Percentiles rank a stretch among this genome's conserved stretches.
Conservation (phyloP, 495 filamentous ascomycete species). For the Bathelium albidoporum region DNA sequence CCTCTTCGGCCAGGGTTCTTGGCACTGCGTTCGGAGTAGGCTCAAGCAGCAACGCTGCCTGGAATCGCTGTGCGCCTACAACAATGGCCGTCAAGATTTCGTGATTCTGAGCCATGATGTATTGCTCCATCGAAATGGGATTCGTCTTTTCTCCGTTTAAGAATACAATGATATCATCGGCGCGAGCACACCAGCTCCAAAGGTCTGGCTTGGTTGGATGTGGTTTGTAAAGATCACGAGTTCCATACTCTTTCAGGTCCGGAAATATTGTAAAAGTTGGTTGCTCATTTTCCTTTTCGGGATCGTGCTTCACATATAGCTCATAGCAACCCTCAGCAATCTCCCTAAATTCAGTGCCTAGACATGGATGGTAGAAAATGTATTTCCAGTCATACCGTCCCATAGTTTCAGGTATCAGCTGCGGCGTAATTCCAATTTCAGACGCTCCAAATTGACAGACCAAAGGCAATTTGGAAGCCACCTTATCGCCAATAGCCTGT, state of each 20-base stretch:
- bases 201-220: slow-evolving; percentile 40
- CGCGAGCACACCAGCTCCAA: slow-evolving; percentile 36
- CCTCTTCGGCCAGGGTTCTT: not conserved
- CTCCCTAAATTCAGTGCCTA: slow-evolving; percentile 32
- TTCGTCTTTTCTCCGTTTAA: slow-evolving; percentile 58
- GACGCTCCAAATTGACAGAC: not conserved
- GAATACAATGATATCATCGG: slow-evolving; percentile 55
- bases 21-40: slow-evolving; percentile 16
- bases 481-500: not conserved
- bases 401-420: not conserved
- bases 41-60: slow-evolving; percentile 45
- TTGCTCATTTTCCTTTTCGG: slow-evolving; percentile 33
- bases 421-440: not conserved
- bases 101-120: slow-evolving; percentile 34
- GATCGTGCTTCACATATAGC: slow-evolving; percentile 40
- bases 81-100: slow-evolving; percentile 40
- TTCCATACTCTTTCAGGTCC: slow-evolving; percentile 39
- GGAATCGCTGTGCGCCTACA: slow-evolving; percentile 41
- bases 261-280: slow-evolving; percentile 46
- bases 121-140: slow-evolving; percentile 43
- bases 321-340: slow-evolving; percentile 40
- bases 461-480: not conserved
- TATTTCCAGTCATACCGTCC: not conserved
- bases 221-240: slow-evolving; percentile 46
- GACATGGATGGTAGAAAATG: slow-evolving; percentile 8